These are phyloP conservation scores for Sorghum bicolor DNA, from an alignment of 176 grass and related monocot species.

Conservation along the genomic window Sorghum_bicolor_NCBIv3 NC_012875.2:58399501-58400000, in stretches of 20 bases:
- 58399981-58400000: neutral
- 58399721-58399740: constrained; percentile 17
- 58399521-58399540: too few relatives aligned
- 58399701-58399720: constrained; percentile 31
- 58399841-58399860: neutral
- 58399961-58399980: neutral
- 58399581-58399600: too few relatives aligned
- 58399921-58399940: neutral
- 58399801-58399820: constrained; percentile 12
- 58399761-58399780: constrained; percentile 26
- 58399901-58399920: neutral
- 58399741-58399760: constrained; percentile 27
- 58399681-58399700: neutral
- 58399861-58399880: neutral
- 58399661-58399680: neutral
- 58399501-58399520: too few relatives aligned
- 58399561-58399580: too few relatives aligned
- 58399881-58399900: neutral
- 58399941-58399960: neutral
- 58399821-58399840: neutral
- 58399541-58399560: too few relatives aligned
- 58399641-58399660: neutral
- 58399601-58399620: too few relatives aligned
- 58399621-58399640: too few relatives aligned
- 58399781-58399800: neutral